A percentile compares a stretch with the other conserved stretches of the same genome.
phyloP scores from a whole-genome alignment of 306 rosid genomes.

The Castanea mollissima region DNA sequence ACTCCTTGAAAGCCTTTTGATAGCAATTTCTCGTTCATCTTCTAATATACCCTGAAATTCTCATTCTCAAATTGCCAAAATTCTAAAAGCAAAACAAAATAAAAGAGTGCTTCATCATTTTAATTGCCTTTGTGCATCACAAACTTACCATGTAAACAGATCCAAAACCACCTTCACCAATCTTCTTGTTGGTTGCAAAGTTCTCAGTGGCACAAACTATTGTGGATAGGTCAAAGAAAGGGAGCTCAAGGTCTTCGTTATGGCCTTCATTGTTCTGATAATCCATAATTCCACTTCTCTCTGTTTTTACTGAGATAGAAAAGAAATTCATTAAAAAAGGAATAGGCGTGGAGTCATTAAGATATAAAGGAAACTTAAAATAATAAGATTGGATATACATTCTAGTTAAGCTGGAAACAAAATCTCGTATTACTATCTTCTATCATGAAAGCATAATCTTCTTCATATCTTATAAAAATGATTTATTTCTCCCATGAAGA shows the following conservation, averaged over 20 bases:
- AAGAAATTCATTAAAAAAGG: not conserved
- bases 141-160: slow-evolving; percentile 43
- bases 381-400: not conserved
- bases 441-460: too few relatives aligned
- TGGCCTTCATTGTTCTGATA: not conserved
- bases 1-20: slow-evolving; percentile 49
- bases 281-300: not conserved
- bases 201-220: slow-evolving; percentile 39
- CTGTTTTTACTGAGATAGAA: not conserved
- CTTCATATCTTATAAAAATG: too few relatives aligned
- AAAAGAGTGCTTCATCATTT: too few relatives aligned
- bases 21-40: slow-evolving; percentile 51
- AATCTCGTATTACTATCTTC: too few relatives aligned
- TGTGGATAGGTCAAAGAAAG: slow-evolving; percentile 31
- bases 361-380: not conserved
- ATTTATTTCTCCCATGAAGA: too few relatives aligned
- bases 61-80: too few relatives aligned
- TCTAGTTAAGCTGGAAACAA: not conserved
- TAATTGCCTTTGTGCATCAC: not conserved
- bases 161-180: slow-evolving; percentile 69
- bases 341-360: not conserved
- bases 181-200: slow-evolving; percentile 41
- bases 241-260: slow-evolving; percentile 45
- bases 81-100: too few relatives aligned
- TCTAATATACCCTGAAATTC: slow-evolving; percentile 44